phyloP scores from a whole-genome alignment of 768 basidiomycete species.

The Suillus fuscotomentosus region DNA sequence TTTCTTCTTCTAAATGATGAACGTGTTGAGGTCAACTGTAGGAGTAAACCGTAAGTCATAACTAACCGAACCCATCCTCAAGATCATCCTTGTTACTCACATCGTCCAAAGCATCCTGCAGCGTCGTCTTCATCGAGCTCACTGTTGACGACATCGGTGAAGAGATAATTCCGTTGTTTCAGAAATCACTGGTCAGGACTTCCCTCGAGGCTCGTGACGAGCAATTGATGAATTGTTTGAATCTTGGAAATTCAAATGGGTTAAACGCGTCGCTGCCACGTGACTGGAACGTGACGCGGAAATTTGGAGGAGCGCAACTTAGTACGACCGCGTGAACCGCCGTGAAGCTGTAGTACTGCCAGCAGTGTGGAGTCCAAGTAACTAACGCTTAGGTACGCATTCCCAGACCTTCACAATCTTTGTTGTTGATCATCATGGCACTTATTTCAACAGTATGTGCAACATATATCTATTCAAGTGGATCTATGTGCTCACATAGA shows the following conservation, averaged over 20 bases:
- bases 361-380: conserved; percentile 3
- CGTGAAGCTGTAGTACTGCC: too few species aligned
- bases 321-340: background rate
- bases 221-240: background rate
- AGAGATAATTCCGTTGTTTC: background rate
- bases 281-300: conserved; percentile 24
- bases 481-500: conserved; percentile 10
- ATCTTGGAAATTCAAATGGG: too few species aligned
- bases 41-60: conserved; percentile 1
- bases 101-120: conserved; percentile 68
- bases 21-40: conserved; percentile 63
- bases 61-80: background rate
- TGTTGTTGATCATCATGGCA: conserved; percentile 30
- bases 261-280: conserved; percentile 26
- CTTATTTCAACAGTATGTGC: conserved; percentile 54
- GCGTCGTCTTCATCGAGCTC: conserved; percentile 38
- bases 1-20: conserved; percentile 51
- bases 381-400: conserved; percentile 6
- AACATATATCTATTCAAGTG: background rate
- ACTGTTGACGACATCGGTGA: conserved; percentile 8
- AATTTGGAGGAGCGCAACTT: conserved; percentile 8
- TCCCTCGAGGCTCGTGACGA: background rate
- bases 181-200: background rate
- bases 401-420: conserved; percentile 7
- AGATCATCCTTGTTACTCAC: conserved; percentile 37